A percentile compares a stretch with the other conserved stretches of the same genome.
Evolutionary conservation across 2,329 filamentous ascomycete genomes (phyloP).

Genomic region (Penicillium psychrosexuale): DNA sequence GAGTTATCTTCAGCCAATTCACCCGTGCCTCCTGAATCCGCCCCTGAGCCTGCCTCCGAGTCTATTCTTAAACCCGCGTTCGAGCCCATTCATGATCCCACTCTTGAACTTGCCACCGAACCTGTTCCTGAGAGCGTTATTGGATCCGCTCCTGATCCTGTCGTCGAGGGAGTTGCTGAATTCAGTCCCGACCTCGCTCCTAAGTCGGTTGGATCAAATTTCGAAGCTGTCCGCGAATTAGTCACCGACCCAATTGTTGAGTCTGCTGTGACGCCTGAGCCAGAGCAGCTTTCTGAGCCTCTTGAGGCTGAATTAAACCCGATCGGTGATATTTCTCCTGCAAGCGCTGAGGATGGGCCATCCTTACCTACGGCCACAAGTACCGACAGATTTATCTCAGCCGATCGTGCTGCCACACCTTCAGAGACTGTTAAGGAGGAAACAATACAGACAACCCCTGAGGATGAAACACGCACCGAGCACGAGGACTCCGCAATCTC

Average conservation of each 20-base stretch:
- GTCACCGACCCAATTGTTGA: not conserved
- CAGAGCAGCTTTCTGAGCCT: slow-evolving; percentile 2
- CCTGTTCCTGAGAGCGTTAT: slow-evolving; percentile 13
- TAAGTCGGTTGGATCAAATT: not conserved
- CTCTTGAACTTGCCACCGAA: not conserved
- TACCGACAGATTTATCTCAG: slow-evolving; percentile 11
- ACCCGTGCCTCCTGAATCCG: not conserved
- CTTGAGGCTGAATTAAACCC: slow-evolving; percentile 22
- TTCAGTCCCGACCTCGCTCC: slow-evolving; percentile 2
- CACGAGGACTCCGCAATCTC: slow-evolving; percentile 24
- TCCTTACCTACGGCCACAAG: slow-evolving; percentile 17
- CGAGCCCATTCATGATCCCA: not conserved
- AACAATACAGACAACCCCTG: slow-evolving; percentile 16
- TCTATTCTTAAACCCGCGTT: not conserved
- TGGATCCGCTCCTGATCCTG: not conserved
- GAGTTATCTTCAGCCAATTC: not conserved
- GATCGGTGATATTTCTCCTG: slow-evolving; percentile 19
- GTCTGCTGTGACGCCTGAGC: not conserved
- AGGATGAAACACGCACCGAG: slow-evolving; percentile 27
- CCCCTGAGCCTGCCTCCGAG: not conserved
- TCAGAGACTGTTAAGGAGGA: slow-evolving; percentile 16
- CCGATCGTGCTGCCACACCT: slow-evolving; percentile 10
- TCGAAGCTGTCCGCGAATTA: not conserved
- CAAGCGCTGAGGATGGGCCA: slow-evolving; percentile 16
- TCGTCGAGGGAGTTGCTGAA: slow-evolving; percentile 5